Evolutionary conservation across 2,329 filamentous ascomycete genomes (phyloP), one percentile per base, ranked within the genome.

Genomic region (Ophiocordyceps robertsii): DNA sequence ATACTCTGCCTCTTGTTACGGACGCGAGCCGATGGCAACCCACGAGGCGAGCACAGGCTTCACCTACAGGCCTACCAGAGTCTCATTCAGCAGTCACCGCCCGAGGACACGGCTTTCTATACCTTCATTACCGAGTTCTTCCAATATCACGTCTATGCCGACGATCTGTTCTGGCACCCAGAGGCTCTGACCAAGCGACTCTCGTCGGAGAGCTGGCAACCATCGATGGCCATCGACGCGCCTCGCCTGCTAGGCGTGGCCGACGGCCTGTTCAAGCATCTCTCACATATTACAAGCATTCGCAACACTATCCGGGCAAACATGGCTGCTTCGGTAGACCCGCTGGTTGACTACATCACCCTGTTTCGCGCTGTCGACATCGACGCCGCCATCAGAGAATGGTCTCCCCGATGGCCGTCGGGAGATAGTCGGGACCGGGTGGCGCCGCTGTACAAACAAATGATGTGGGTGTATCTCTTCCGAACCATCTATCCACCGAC

Each of bases 191-290:
- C 54, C 21, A 54, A 54, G 13, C 62, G 60, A 8, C 53, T 69
- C 9, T 62, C 62, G n/a, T 60, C 61, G 1, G 64, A 69, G 41
- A 60, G 66, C 36, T 71, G 68, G 66, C 56, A 60, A 30, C 60
- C 67, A 3, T 48, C 61, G 33, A 49, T 61, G 1, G 55, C 62
- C 3, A 67, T 72, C 27, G 60, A 70, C 16, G 63, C 68, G 0
- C 67, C 72, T 6, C 68, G 74, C n/a, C 68, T 94, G 5, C 68
- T 94, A 6, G 88, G 88, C 19, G 81, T 94, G 24, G 78, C 83
- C 35, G 87, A 95, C 53, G 85, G 85, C 1, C 67, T 95, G 2
- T 88, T 94, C 56, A 72, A 75, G 30, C 80, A 84, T 55, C 79
- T 95, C 29, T 81, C 82, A 8, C 77, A 84, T 53, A 90, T 93